phyloP scores from a whole-genome alignment of 306 rosid genomes.

The Vicia sativa region DNA sequence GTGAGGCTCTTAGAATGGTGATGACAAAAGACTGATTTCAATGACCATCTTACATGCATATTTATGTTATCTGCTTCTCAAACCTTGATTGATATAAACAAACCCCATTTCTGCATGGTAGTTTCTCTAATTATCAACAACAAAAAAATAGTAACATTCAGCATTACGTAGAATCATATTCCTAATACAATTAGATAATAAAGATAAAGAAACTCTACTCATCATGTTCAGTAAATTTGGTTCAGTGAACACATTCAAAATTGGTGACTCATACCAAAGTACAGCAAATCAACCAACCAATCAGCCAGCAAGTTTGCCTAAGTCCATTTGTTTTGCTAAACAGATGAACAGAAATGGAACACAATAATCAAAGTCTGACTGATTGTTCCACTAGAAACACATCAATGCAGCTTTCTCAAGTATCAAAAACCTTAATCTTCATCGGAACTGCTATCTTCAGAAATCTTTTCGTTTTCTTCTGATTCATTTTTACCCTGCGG shows the following conservation, averaged over 20 bases:
- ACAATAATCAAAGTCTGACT: constrained; percentile 24
- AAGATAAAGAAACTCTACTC: background rate
- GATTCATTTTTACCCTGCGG: constrained; percentile 55
- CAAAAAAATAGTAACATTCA: background rate
- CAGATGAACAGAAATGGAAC: background rate
- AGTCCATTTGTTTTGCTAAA: background rate
- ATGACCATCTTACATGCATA: too few species aligned
- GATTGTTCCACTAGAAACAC: constrained; percentile 3
- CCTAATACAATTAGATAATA: background rate
- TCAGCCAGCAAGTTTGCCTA: background rate
- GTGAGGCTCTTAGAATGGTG: too few species aligned
- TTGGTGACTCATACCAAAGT: background rate
- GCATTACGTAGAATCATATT: background rate
- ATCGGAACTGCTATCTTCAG: constrained; percentile 45
- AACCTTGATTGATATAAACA: background rate
- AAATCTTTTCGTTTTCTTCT: constrained; percentile 59
- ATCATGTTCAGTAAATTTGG: constrained; percentile 16
- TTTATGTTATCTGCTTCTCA: too few species aligned
- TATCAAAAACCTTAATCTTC: constrained; percentile 55
- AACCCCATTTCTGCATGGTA: too few species aligned
- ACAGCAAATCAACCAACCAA: background rate
- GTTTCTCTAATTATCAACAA: too few species aligned
- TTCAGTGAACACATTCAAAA: constrained; percentile 3
- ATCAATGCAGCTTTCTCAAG: constrained; percentile 16
- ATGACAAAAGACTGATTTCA: too few species aligned